Base-by-base conservation (phyloP, 139 green algal genomes). In the Chlorella sp. region DNA sequence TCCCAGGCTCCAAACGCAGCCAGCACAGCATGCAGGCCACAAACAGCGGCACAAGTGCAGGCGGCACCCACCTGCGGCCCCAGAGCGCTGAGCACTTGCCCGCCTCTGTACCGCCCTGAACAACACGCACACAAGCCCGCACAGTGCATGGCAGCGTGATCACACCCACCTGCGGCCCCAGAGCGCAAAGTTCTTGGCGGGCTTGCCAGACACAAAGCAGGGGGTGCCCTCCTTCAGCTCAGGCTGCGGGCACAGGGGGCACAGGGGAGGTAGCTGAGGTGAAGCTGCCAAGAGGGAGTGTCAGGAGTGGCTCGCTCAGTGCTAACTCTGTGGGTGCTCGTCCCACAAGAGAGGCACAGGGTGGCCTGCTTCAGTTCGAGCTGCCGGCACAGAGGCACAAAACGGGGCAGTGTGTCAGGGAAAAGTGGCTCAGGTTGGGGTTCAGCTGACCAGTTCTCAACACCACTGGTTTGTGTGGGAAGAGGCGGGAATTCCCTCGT, bases 161-260 rank as follows among this genome's bases (percentile, higher is more conserved):
- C 26, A 28, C 5, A 32, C 28, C n/a, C 73, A 73, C 66, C 66
- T 73, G 39, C 77, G 77, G 30, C 48, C 81, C 83, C 83, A 87
- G 16, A 79, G 83, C 24, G 61, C 83, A 32, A 32, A 99, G 93
- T 97, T 97, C 93, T 98, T 99, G 40, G 98, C 98, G 24, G 97
- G 97, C 94, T 98, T 98, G 89, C 97, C 98, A 3, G 90, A 96
- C 2, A 94, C 93, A 86, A 99, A 99, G 95, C 98, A 99, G 71
- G 95, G 88, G 12, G 97, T 97, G 78, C 97, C 98, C 61, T 92
- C 94, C 19, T 96, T 94, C 89, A 99, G 91, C 66, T 96, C 91
- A 11, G 97, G 97, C 87, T 93, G 90, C 81, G 32, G 24, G 0
- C 9, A 24, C 39, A 61, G 78, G 75, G 75, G 34, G 40, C 16